Conservation (phyloP, 140 eudicot species). For the Anethum foeniculum region DNA sequence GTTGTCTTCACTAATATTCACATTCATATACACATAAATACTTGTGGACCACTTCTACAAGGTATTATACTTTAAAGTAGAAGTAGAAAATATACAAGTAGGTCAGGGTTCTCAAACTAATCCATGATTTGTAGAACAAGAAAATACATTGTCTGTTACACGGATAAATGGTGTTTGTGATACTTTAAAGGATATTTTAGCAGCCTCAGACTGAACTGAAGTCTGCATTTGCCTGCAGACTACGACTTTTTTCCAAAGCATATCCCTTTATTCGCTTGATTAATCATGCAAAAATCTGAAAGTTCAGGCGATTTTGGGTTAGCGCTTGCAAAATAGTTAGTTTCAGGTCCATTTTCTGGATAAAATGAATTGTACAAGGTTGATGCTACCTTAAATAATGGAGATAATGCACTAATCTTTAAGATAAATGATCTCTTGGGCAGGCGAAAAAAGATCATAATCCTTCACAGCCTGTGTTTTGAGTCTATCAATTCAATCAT, state of each 20-base stretch:
- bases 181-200: not conserved
- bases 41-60: slow-evolving; percentile 25
- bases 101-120: slow-evolving; percentile 3
- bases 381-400: not conserved
- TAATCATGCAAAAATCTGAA: not conserved
- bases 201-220: not conserved
- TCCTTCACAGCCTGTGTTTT: slow-evolving; percentile 13
- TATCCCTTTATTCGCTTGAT: not conserved
- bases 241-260: not conserved
- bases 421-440: not conserved
- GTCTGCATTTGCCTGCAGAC: not conserved
- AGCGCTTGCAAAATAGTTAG: not conserved
- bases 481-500: slow-evolving; percentile 6
- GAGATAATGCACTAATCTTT: not conserved
- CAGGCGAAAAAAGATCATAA: not conserved
- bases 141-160: not conserved
- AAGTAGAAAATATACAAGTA: slow-evolving; percentile 13
- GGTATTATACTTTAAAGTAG: slow-evolving; percentile 1
- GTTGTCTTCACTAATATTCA: slow-evolving; percentile 26
- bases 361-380: not conserved
- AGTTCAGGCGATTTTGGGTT: not conserved
- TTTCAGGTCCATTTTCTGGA: not conserved
- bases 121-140: slow-evolving; percentile 1
- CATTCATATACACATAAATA: slow-evolving; percentile 6
- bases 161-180: not conserved